Evolutionary conservation across 306 rosid genomes (phyloP), one percentile per base, ranked within the genome.

Genomic region (Glycyrrhiza uralensis): DNA sequence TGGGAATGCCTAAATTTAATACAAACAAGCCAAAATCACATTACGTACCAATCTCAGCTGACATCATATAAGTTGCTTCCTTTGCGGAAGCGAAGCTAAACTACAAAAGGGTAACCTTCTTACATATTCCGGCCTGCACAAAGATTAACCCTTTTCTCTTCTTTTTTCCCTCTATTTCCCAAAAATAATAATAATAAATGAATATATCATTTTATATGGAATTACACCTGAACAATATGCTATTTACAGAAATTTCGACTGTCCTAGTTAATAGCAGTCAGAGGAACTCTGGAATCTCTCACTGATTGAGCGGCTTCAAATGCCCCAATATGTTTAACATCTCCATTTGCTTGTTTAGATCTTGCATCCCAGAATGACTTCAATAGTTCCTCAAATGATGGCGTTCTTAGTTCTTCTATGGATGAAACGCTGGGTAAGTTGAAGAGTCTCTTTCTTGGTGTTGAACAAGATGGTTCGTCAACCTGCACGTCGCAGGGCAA

Each of bases 401-500:
- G 99, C 68, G 97, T 95, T 83, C 86, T 81, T 24, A 95, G 88
- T 63, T 95, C 99, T 82, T 95, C 99, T 38, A 95, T 87, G 23
- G 99, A 89, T 32, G 86, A 80, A 46, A 86, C 76, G 49, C 93
- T 89, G 0, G 97, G 97, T 68, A 95, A 85, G 84, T 89, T 92
- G 85, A 95, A 89, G 19, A 87, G 81, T 76, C 99, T 88, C 79
- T 86, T 88, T 79, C 86, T 87, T 4, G 97, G 99, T n/a, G 96
- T 95, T 64, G 99, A 95, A 85, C 99, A 95, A 45, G 99, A 95
- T 69, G 97, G 96, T 84, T 92, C 97, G 20, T 95, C 97, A 50
- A 95, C 96, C 99, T 95, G 78, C 2, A 67, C 24, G 61, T 62
- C 42, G 41, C 9, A 42, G 10, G 15, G 63, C 46, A 52, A 70